These are phyloP conservation scores for Basidiobolus heterosporus DNA, from an alignment of 371 early-diverging fungal genomes.

Conservation along the genomic window DNA sequence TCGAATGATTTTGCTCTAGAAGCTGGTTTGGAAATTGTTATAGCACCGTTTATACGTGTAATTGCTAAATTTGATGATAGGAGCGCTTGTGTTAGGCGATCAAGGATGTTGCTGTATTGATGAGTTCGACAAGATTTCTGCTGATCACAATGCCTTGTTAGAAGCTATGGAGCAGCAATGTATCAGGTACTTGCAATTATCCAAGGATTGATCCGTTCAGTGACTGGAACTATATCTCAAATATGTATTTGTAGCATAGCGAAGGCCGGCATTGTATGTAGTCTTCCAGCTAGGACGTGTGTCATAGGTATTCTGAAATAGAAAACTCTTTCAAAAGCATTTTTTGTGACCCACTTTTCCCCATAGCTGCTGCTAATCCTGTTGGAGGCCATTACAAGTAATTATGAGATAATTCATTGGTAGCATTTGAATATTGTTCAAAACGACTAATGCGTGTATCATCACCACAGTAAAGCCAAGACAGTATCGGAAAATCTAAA, in stretches of 20 bases:
- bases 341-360: neutral
- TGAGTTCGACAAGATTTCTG: conserved; percentile 99
- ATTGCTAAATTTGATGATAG: no score
- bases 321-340: no score
- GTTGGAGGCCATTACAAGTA: conserved; percentile 85
- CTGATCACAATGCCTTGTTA: conserved; percentile 97
- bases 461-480: conserved; percentile 51
- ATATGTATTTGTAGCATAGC: conserved; percentile 46
- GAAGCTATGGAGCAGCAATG: conserved; percentile 99
- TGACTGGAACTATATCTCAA: conserved; percentile 8
- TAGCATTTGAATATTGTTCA: conserved; percentile 35
- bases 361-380: conserved; percentile 96
- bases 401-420: conserved; percentile 6
- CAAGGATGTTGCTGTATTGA: conserved; percentile 99
- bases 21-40: conserved; percentile 18
- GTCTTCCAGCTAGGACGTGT: conserved; percentile 89
- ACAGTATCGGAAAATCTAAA: conserved; percentile 56
- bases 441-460: conserved; percentile 72
- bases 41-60: neutral
- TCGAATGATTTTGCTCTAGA: conserved; percentile 66
- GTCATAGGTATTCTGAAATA: conserved; percentile 33
- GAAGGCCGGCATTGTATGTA: conserved; percentile 98
- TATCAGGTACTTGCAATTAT: conserved; percentile 26
- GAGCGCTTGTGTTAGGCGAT: conserved; percentile 92
- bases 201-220: conserved; percentile 8